Evolutionary conservation across 2,329 filamentous ascomycete genomes (phyloP).

Genomic region (Macrophomina pseudophaseolina): DNA sequence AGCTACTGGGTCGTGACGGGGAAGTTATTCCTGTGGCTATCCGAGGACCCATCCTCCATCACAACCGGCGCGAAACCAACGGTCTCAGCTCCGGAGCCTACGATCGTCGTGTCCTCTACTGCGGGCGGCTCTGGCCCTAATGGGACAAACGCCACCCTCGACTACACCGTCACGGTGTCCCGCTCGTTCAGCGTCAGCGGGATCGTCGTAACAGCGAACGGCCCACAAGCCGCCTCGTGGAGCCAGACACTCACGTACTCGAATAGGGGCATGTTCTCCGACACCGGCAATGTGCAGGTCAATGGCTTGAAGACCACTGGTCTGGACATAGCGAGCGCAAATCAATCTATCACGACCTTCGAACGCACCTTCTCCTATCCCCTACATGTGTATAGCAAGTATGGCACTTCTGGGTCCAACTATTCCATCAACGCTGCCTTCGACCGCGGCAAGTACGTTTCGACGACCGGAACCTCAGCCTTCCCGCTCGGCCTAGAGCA

Average conservation of each 20-base stretch:
- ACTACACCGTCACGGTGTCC: slow-evolving; percentile 62
- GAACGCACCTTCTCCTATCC: slow-evolving; percentile 63
- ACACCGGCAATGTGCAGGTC: slow-evolving; percentile 60
- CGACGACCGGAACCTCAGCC: slow-evolving; percentile 52
- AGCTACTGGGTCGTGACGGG: slow-evolving; percentile 77
- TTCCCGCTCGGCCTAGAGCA: slow-evolving; percentile 67
- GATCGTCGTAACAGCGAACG: slow-evolving; percentile 56
- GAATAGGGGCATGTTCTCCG: slow-evolving; percentile 61
- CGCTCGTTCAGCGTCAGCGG: slow-evolving; percentile 62
- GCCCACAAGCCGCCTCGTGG: slow-evolving; percentile 57
- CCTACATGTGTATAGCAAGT: slow-evolving; percentile 62
- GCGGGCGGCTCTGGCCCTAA: slow-evolving; percentile 52
- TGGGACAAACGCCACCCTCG: slow-evolving; percentile 64
- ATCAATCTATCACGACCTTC: slow-evolving; percentile 41
- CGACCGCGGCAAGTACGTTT: slow-evolving; percentile 55
- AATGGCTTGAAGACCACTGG: slow-evolving; percentile 60
- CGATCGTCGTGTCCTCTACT: slow-evolving; percentile 57
- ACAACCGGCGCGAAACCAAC: slow-evolving; percentile 56
- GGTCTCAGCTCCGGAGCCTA: slow-evolving; percentile 48
- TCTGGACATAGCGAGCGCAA: slow-evolving; percentile 40
- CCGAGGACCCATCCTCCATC: slow-evolving; percentile 54
- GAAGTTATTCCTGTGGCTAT: slow-evolving; percentile 79
- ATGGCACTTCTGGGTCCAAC: slow-evolving; percentile 45
- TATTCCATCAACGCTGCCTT: slow-evolving; percentile 56
- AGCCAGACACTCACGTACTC: slow-evolving; percentile 62